These are phyloP conservation scores for Daldinia decipiens DNA, from an alignment of 495 filamentous ascomycete species.

Conservation along the genomic window DNA sequence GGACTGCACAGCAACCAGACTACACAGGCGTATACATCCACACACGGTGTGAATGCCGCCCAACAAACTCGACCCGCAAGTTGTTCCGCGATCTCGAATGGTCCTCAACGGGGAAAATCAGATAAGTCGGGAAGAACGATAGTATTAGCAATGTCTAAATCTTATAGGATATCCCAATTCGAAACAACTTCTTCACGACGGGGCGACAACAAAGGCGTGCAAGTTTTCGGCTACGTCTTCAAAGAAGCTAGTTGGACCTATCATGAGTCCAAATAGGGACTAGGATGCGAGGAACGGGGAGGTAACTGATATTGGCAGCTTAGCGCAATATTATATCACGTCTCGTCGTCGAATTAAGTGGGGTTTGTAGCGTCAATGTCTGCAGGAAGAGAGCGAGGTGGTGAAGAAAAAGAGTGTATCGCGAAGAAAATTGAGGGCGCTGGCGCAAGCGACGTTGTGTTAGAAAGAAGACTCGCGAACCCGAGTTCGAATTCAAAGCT, in stretches of 20 bases:
- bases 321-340: slow-evolving; percentile 19
- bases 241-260: background rate
- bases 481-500: slow-evolving; percentile 26
- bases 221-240: background rate
- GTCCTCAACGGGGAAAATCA: slow-evolving; percentile 12
- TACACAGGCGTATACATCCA: slow-evolving; percentile 11
- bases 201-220: slow-evolving; percentile 33
- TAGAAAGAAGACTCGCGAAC: slow-evolving; percentile 22
- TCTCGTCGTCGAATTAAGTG: slow-evolving; percentile 17
- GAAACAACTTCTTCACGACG: slow-evolving; percentile 4
- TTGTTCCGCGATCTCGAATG: slow-evolving; percentile 33
- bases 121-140: slow-evolving; percentile 12
- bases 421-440: slow-evolving; percentile 37
- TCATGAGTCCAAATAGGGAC: background rate
- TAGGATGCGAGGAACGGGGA: background rate
- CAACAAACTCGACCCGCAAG: slow-evolving; percentile 49
- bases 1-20: slow-evolving; percentile 19
- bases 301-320: slow-evolving; percentile 5
- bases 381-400: slow-evolving; percentile 11
- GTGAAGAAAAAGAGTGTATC: slow-evolving; percentile 33
- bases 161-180: slow-evolving; percentile 19
- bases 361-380: slow-evolving; percentile 19
- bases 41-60: slow-evolving; percentile 35
- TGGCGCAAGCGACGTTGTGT: slow-evolving; percentile 30
- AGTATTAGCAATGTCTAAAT: background rate